These are phyloP conservation scores for Tolypocladium endophyticum DNA, from an alignment of 2,329 filamentous ascomycete genomes.

Conservation along the genomic window DNA sequence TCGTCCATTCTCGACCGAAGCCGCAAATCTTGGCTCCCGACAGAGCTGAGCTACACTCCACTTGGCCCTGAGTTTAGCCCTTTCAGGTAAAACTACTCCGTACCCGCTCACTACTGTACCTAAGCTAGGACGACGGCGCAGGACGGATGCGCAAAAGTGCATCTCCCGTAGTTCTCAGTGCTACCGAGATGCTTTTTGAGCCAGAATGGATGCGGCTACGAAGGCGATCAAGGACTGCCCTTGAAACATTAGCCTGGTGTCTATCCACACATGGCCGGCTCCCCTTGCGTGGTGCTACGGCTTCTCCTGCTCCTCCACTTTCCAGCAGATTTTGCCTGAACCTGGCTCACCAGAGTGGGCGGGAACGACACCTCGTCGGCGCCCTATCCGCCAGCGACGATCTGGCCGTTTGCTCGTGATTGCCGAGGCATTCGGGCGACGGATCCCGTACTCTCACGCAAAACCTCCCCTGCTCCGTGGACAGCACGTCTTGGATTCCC, in stretches of 20 bases:
- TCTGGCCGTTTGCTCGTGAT: not conserved
- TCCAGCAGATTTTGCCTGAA: not conserved
- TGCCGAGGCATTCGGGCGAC: not conserved
- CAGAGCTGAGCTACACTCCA: not conserved
- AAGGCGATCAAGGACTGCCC: not conserved
- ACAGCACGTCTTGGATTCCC: not conserved
- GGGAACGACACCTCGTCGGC: not conserved
- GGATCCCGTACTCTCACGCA: not conserved
- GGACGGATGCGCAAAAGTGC: not conserved
- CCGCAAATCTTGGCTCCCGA: not conserved
- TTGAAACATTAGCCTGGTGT: not conserved
- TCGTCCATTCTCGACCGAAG: not conserved
- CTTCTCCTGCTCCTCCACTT: not conserved
- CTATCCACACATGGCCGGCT: not conserved
- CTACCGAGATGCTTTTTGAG: not conserved
- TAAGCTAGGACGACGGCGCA: not conserved
- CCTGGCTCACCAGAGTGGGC: not conserved
- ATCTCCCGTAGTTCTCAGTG: not conserved
- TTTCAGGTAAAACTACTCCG: not conserved
- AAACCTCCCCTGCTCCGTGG: not conserved
- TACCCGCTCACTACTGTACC: not conserved
- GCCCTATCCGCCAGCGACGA: not conserved
- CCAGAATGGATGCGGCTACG: not conserved
- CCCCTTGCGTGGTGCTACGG: not conserved
- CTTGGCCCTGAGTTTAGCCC: not conserved